Base-by-base conservation (phyloP, 768 basidiomycete genomes). In the Russula vinacea region DNA sequence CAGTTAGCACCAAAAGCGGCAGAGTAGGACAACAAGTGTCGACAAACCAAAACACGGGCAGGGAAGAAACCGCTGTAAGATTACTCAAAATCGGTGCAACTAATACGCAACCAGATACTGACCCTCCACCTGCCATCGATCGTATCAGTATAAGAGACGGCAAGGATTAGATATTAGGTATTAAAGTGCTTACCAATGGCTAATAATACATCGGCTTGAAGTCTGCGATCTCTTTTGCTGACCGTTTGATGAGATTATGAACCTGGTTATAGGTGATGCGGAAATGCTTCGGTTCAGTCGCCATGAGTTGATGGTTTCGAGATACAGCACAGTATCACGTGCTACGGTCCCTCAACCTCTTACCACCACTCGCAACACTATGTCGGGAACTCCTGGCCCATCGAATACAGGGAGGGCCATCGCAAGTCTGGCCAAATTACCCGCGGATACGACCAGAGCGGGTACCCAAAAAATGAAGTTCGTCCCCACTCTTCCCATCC, bases 201-300 rank as follows among this genome's bases (percentile, higher is more conserved):
- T 62, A 95, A 82, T 71, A 95, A 77, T 65, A 93, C 75, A 73
- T 93, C 86, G 93, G 93, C 70, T 89, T 88, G 77, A 95, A 98
- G 51, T 86, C 81, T 5, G 74, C 73, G 70, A 98, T 93, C 70
- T 82, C 79, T 54, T 79, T 79, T 1, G 88, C 85, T 1, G 81
- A 79, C 14, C 76, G 78, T 70, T 85, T 85, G 70, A 96, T 94
- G 66, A 93, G 81, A 68, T 91, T 91, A 80, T 97, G 94, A 60
- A 96, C 86, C 56, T 96, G 89, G 71, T 96, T 95, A 79, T 97
- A 97, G 22, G 92, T 95, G 61, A 87, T 79, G 61, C 79, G 85
- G 73, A 83, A 70, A 72, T 92, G 90, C 70, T 86, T 74, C 45
- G 84, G 78, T 71, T 78, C 77, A 29, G 32, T 42, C 3, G 71